Conservation (phyloP, 805 yeast genomes). For the Candida andamanensis region DNA sequence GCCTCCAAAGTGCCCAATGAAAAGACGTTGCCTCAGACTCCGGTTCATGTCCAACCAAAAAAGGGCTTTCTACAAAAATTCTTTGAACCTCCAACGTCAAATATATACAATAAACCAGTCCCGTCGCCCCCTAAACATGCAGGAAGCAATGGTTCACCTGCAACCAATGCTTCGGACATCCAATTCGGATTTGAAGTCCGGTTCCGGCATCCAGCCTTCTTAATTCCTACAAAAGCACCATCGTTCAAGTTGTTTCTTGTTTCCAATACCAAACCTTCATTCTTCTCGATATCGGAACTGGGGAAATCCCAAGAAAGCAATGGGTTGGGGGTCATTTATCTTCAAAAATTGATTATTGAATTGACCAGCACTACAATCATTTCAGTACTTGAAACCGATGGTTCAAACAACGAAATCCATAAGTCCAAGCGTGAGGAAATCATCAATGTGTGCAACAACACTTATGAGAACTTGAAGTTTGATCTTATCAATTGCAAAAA, state of each 20-base stretch:
- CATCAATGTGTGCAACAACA: constrained; percentile 26
- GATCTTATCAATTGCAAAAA: constrained; percentile 34
- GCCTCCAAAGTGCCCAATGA: constrained; percentile 27
- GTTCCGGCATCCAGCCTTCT: constrained; percentile 41
- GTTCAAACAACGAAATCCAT: constrained; percentile 18
- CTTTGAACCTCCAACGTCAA: constrained; percentile 15
- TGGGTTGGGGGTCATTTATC: constrained; percentile 42
- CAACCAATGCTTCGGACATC: constrained; percentile 30
- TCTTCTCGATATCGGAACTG: constrained; percentile 24
- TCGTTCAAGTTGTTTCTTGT: constrained; percentile 29
- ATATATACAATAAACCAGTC: constrained; percentile 2
- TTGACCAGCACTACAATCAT: constrained; percentile 23
- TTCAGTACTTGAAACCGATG: constrained; percentile 22
- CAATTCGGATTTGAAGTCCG: constrained; percentile 45
- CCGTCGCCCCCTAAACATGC: constrained; percentile 10
- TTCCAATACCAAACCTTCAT: constrained; percentile 23
- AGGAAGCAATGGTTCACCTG: constrained; percentile 10
- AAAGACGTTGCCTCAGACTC: constrained; percentile 17
- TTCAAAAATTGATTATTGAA: constrained; percentile 35
- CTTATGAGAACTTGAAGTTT: constrained; percentile 29
- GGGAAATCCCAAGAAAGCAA: constrained; percentile 38
- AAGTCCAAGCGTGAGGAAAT: constrained; percentile 20
- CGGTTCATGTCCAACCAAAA: constrained; percentile 14
- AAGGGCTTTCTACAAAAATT: constrained; percentile 26
- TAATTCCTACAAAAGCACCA: constrained; percentile 41